These are phyloP conservation scores for Vanrija pseudolonga DNA, from an alignment of 1,284 basidiomycete species.

Conservation along the genomic window DNA sequence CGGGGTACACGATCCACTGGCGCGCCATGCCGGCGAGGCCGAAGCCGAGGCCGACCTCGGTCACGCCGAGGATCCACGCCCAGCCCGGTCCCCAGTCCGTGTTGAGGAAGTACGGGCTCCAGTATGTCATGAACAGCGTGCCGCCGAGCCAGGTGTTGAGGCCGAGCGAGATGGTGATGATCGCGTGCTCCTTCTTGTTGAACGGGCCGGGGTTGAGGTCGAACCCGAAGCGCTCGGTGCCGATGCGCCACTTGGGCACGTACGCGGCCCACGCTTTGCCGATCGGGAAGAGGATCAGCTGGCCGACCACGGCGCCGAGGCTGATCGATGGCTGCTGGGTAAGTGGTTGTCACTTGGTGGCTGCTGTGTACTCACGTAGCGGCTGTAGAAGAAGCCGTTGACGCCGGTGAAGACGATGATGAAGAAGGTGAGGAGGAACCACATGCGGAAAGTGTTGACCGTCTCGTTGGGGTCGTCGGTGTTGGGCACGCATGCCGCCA, in stretches of 20 bases:
- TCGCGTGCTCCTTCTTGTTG: constrained; percentile 34
- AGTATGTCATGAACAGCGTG: neutral
- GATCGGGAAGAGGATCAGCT: constrained; percentile 27
- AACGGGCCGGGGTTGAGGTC: constrained; percentile 51
- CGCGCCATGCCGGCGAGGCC: constrained; percentile 44
- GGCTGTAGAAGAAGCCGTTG: constrained; percentile 54
- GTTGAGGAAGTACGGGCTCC: no score
- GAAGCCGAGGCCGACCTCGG: constrained; percentile 29
- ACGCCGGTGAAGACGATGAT: constrained; percentile 60
- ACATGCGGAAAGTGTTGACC: constrained; percentile 3
- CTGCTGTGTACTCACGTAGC: constrained; percentile 1
- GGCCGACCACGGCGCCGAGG: constrained; percentile 25
- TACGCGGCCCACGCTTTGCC: constrained; percentile 22
- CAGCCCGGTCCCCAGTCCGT: no score
- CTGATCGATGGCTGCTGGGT: no score
- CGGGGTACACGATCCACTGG: constrained; percentile 18
- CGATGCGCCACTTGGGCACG: constrained; percentile 15
- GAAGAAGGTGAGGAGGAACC: constrained; percentile 46
- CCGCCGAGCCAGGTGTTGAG: no score
- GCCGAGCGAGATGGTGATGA: constrained; percentile 12
- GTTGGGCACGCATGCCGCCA: constrained; percentile 29
- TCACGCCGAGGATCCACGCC: no score
- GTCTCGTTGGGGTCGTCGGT: constrained; percentile 24
- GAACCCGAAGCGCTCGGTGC: constrained; percentile 15
- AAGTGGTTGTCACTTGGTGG: no score